Evolutionary conservation across 805 yeast genomes (phyloP), one percentile per base, ranked within the genome.

Genomic region (Nakazawaea ambrosiae): DNA sequence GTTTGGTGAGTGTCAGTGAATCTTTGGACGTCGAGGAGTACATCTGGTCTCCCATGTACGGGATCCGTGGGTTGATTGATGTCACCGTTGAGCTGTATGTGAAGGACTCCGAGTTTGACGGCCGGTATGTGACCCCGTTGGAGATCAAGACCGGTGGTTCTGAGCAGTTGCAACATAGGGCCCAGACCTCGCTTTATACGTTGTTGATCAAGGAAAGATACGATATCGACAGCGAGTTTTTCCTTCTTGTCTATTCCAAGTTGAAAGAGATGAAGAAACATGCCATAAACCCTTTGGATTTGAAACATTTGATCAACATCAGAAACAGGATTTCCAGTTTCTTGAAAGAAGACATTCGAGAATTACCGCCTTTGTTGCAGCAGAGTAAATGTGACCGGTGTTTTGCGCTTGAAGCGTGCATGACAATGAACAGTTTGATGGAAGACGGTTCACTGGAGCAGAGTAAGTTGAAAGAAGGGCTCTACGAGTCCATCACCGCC

Each of bases 21-120:
- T 72, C 88, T 7, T 62, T 86, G 24, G 96, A 85, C 50, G 75
- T 86, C 8, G 99, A 92, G 57, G 97, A 92, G 50, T 83, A 79
- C 48, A 80, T 92, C 11, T 79, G 95, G 87, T 86, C 97, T 0
- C 95, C 97, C 0, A 70, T 75, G 52, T 88, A 73, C 61, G 99
- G 99, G 0, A 58, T 92, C 7, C 75, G 86, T 47, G 99, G 99
- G 0, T 75, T 81, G 48, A 76, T 89, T 14, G 99, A 92, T 61
- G 96, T 81, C 3, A 87, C 96, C 0, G 68, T 87, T 2, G 82
- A 81, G 46, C 81, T 83, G 0, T 55, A 61, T 19, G 52, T 70
- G 7, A 61, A 61, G 31, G 65, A 64, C 4, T 44, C 50, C 4
- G 45, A 52, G 5, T 50, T 54, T 11, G 45, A 47, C 2, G 71